Conservation (phyloP, 225 moss, liverwort and hornwort genomes). For the Polytrichum commune region DNA sequence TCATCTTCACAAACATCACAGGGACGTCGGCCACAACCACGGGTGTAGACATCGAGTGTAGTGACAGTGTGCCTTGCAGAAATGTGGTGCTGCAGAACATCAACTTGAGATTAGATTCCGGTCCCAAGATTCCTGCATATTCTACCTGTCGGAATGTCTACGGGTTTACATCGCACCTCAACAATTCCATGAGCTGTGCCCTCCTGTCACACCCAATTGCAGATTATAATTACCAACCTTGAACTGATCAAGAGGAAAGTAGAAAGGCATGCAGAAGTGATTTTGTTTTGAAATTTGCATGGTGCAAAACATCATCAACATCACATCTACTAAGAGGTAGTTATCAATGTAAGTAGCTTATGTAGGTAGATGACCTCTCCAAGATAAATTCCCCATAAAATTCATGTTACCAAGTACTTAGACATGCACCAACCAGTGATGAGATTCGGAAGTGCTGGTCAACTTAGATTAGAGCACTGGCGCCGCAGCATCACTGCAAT, state of each 20-base stretch:
- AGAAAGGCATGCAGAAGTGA: constrained; percentile 51
- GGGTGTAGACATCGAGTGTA: constrained; percentile 43
- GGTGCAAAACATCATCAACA: constrained; percentile 40
- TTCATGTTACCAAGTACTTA: no score
- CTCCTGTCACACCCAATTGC: constrained; percentile 20
- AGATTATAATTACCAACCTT: background rate
- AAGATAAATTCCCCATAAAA: no score
- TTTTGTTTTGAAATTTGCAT: constrained; percentile 37
- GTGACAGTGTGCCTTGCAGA: constrained; percentile 44
- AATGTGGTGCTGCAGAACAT: constrained; percentile 52
- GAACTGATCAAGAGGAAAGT: constrained; percentile 22
- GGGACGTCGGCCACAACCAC: constrained; percentile 36
- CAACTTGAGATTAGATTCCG: constrained; percentile 14
- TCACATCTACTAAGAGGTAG: constrained; percentile 9
- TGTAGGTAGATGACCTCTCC: constrained; percentile 29
- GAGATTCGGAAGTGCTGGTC: no score
- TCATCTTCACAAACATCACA: constrained; percentile 44
- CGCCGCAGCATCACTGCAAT: no score
- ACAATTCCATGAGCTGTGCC: constrained; percentile 37
- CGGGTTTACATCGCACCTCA: constrained; percentile 26
- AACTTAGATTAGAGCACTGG: no score
- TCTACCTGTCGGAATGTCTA: constrained; percentile 47
- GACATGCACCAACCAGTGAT: no score
- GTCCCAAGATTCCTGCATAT: constrained; percentile 12
- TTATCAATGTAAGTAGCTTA: constrained; percentile 15